Conservation (phyloP, 2,329 filamentous ascomycete species). For the Ascochyta viciae-villosae region DNA sequence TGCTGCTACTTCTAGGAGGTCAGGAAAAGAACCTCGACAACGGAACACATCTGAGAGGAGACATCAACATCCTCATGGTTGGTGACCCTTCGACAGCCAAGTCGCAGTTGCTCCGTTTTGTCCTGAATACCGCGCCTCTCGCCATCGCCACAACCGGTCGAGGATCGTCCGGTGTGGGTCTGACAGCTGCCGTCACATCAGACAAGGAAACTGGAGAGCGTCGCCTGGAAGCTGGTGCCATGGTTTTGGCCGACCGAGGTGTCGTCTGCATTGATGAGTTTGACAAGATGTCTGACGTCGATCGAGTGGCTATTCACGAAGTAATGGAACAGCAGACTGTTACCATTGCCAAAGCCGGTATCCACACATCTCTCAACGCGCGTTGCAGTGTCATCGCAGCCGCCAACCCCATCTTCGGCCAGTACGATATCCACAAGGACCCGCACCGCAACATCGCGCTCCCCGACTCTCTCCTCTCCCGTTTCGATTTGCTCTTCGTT, state of each 20-base stretch:
- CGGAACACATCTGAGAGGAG: constrained; percentile 94
- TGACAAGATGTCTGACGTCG: constrained; percentile 99
- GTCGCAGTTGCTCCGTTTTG: constrained; percentile 95
- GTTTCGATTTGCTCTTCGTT: constrained; percentile 97
- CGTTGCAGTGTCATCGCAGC: constrained; percentile 96
- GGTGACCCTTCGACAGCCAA: constrained; percentile 98
- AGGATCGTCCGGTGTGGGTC: constrained; percentile 95
- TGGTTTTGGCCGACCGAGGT: constrained; percentile 96
- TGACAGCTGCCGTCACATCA: constrained; percentile 93
- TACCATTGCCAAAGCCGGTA: constrained; percentile 97
- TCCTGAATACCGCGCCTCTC: constrained; percentile 93
- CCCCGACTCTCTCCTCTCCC: constrained; percentile 92
- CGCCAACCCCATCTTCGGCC: constrained; percentile 96
- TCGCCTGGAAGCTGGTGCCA: constrained; percentile 93
- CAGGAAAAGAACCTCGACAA: constrained; percentile 99
- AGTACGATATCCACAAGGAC: constrained; percentile 98
- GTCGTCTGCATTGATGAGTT: constrained; percentile 99
- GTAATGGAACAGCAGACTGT: constrained; percentile 99
- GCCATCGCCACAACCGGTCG: constrained; percentile 97
- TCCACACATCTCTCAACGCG: constrained; percentile 96
- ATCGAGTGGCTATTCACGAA: constrained; percentile 98
- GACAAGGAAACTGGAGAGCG: constrained; percentile 98
- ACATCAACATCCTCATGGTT: constrained; percentile 99
- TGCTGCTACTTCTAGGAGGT: constrained; percentile 92
- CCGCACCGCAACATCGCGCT: constrained; percentile 98